Evolutionary conservation across 129 eudicot species (phyloP), one percentile per base, ranked within the genome.

Genomic region (Cynara cardunculus): DNA sequence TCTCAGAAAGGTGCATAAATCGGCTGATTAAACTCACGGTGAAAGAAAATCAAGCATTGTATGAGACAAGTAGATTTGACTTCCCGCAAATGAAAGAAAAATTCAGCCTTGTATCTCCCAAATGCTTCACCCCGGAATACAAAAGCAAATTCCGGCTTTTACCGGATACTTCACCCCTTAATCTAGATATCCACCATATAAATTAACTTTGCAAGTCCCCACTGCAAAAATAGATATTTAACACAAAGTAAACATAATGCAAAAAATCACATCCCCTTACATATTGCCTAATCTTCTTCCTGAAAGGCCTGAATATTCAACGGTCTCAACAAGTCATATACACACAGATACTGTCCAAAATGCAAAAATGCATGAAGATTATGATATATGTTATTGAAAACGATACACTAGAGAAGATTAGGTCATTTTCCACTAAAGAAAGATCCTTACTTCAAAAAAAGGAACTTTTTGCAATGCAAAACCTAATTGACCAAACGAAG

Each of bases 341-440:
- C 41, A 69, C 41, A 19, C 68, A 49, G 7, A 49, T 49, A 49
- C 21, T 49, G 22, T 49, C 62, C 62, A 1, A 49, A 49, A 16
- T 49, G 62, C 4, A 49, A 16, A 16, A 49, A 4, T 49, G 62
- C 62, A n/a, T 19, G 26, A 61, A 69, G 24, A 16, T 28, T 28
- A 69, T 14, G 25, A 16, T 25, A 41, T 73, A 41, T 41, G 41
- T 11, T 59, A 53, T 5, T 39, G 27, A 28, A 74, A 56, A 27
- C 27, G 12, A 75, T 53, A 53, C 3, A 28, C 28, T 32, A 21
- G 3, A 16, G 27, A 21, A 26, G n/a, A 44, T 27, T 46, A 53
- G 76, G 56, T 67, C 82, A 46, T 41, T 78, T 44, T 27, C 22
- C 82, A 69, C 32, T n/a, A 69, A 27, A 69, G 19, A 21, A n/a